A percentile compares a stretch with the other conserved stretches of the same genome.
Conservation (phyloP, 2,329 filamentous ascomycete species). For the Pyrenophora seminiperda region DNA sequence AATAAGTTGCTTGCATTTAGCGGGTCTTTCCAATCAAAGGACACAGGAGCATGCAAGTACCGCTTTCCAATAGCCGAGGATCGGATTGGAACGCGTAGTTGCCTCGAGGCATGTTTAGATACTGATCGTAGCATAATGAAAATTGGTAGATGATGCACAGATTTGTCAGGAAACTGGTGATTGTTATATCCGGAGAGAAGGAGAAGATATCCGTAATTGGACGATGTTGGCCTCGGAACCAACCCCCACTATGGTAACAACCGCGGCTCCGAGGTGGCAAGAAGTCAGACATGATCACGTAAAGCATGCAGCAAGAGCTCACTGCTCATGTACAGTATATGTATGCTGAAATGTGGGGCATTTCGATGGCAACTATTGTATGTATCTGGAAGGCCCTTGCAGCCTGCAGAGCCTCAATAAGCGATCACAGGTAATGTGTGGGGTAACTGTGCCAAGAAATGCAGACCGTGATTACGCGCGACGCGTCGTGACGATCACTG, state of each 20-base stretch:
- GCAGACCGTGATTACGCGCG: constrained; percentile 38
- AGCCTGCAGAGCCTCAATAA: constrained; percentile 9
- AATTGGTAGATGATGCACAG: not conserved
- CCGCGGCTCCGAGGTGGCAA: constrained; percentile 35
- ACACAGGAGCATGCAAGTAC: constrained; percentile 50
- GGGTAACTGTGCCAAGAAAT: constrained; percentile 30
- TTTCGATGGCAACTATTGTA: not conserved
- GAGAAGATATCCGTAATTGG: constrained; percentile 14
- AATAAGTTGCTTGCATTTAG: constrained; percentile 74
- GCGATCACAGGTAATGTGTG: constrained; percentile 10
- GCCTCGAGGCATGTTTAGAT: constrained; percentile 48
- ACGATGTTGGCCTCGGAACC: constrained; percentile 29
- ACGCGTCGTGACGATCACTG: constrained; percentile 34
- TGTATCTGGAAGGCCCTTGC: not conserved
- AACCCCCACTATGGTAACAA: constrained; percentile 23
- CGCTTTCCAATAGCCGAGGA: constrained; percentile 44
- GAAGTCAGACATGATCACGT: constrained; percentile 11
- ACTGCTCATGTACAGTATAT: not conserved
- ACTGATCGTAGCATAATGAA: constrained; percentile 53
- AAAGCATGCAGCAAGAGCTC: not conserved
- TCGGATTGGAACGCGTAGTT: constrained; percentile 40
- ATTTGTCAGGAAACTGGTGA: not conserved
- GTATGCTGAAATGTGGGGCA: not conserved
- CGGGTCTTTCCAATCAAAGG: constrained; percentile 93
- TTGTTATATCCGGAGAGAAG: constrained; percentile 1